Conservation (phyloP, 805 yeast genomes). For the Candida oleophila region DNA sequence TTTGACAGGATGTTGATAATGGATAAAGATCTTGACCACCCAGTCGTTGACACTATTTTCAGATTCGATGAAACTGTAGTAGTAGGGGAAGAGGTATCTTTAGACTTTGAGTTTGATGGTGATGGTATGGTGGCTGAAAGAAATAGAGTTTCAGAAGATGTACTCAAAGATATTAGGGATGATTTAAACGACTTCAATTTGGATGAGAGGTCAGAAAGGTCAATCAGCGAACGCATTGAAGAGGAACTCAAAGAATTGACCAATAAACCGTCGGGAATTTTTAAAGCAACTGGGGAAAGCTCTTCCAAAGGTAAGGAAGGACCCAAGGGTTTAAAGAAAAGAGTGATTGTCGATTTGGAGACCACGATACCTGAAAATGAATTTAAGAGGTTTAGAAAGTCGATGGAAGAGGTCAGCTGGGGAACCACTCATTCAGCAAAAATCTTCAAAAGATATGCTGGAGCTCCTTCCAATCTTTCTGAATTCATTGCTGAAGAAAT, state of each 20-base stretch:
- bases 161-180: background rate
- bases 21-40: conserved; percentile 7
- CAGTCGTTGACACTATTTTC: conserved; percentile 10
- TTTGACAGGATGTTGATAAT: conserved; percentile 8
- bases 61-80: conserved; percentile 8
- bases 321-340: background rate
- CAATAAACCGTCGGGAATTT: background rate
- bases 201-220: conserved; percentile 1
- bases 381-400: background rate
- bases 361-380: background rate
- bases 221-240: background rate
- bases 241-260: background rate
- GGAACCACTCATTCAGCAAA: background rate
- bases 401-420: background rate
- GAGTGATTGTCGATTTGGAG: background rate
- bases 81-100: conserved; percentile 9
- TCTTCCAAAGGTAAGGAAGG: background rate
- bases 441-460: background rate
- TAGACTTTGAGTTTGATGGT: conserved; percentile 22
- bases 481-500: background rate
- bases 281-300: background rate
- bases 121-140: conserved; percentile 13
- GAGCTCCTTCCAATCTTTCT: background rate
- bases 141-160: background rate
- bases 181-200: conserved; percentile 2